Evolutionary conservation across 805 yeast genomes (phyloP).

Genomic region (Saitoella complicata): DNA sequence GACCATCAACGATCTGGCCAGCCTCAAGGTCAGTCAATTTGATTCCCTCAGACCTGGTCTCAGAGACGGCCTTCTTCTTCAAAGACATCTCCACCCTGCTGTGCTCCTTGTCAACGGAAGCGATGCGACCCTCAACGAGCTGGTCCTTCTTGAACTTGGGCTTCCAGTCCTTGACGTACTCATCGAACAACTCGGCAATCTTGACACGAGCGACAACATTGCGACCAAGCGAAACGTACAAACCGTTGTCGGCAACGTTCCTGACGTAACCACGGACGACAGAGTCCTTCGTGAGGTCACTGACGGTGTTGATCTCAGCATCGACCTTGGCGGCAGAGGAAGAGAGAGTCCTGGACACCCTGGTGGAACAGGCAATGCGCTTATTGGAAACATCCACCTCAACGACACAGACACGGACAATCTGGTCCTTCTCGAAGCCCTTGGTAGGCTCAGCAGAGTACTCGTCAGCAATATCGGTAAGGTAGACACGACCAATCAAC

Average conservation of each 20-base stretch:
- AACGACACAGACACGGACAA: slow-evolving; percentile 14
- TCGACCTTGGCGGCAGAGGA: slow-evolving; percentile 31
- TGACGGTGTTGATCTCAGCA: slow-evolving; percentile 25
- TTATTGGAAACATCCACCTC: slow-evolving; percentile 32
- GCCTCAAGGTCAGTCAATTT: slow-evolving; percentile 46
- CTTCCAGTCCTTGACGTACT: slow-evolving; percentile 78
- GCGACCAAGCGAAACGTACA: slow-evolving; percentile 63
- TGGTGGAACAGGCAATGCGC: slow-evolving; percentile 47
- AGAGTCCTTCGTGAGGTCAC: slow-evolving; percentile 51
- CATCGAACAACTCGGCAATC: slow-evolving; percentile 66
- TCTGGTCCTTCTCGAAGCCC: slow-evolving; percentile 11
- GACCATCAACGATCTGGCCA: slow-evolving; percentile 63
- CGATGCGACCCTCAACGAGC: slow-evolving; percentile 55
- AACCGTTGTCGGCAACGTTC: slow-evolving; percentile 45
- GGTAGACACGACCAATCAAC: slow-evolving; percentile 46
- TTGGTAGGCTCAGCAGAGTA: slow-evolving; percentile 27
- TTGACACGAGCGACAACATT: slow-evolving; percentile 62
- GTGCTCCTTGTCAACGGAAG: slow-evolving; percentile 30
- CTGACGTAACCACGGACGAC: slow-evolving; percentile 70
- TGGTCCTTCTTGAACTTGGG: slow-evolving; percentile 55
- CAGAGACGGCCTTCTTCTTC: slow-evolving; percentile 42
- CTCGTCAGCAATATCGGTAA: slow-evolving; percentile 64
- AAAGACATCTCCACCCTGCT: slow-evolving; percentile 59
- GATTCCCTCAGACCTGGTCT: slow-evolving; percentile 12
- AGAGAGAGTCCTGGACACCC: slow-evolving; percentile 25